Evolutionary conservation across 176 grass and related monocot species (phyloP), one percentile per base, ranked within the genome.

Genomic region (Lolium perenne): DNA sequence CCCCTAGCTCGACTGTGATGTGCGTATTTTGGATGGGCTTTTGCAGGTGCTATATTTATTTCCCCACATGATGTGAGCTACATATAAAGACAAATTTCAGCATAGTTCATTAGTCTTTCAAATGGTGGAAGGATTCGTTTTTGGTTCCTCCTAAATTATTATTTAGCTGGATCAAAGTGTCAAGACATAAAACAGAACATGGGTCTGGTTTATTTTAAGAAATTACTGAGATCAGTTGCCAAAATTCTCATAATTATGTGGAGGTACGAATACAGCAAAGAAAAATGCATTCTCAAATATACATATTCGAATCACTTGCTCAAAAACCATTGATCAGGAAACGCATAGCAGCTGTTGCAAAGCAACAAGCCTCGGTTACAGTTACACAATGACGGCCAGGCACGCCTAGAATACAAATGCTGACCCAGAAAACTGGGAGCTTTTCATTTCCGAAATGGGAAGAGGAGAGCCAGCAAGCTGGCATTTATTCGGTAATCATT

Each of bases 401-500:
- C 54, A 47, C 26, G n/a, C 67, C 50, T 87, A 85, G 17, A 84
- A 81, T 91, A 91, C 89, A 91, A 54, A 10, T 85, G 82, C 69
- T 80, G 45, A 77, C n/a, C 65, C n/a, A 71, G 86, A 85, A 48
- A 77, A 84, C 22, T 23, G 50, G 80, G 15, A 50, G 58, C 59
- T 41, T 59, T 43, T 76, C 77, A 40, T 80, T 73, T 81, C 78
- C 81, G 61, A 85, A 82, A 35, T 35, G 57, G 41, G 29, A 87
- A 35, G 51, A 56, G 3, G 25, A 70, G 21, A 81, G 81, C 77
- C 82, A 84, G 68, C 83, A 86, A 32, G 75, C 67, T 76, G 41
- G 35, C 86, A 66, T 87, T 90, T 90, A 90, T 90, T 90, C 83
- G 79, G 73, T 74, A 83, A 74, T 58, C 64, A 48, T 90, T 64